These are phyloP conservation scores for Gleditsia sinensis DNA, from an alignment of 306 rosid genomes.

Conservation along the genomic window DNA sequence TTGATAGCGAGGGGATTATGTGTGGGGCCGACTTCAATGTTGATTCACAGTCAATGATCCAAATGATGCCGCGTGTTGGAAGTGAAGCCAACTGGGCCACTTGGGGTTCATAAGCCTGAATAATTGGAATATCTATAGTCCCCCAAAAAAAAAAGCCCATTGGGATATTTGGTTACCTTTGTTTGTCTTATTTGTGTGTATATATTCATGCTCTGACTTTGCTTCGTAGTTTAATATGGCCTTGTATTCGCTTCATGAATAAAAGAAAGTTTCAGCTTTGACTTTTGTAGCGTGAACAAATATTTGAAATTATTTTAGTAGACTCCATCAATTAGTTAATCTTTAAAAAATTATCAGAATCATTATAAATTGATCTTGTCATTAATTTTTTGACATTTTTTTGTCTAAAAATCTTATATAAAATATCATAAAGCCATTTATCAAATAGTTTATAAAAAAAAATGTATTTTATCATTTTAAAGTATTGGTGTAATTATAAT, in stretches of 20 bases:
- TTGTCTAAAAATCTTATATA: no score
- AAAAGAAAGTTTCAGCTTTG: neutral
- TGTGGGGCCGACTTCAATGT: slow-evolving; percentile 95
- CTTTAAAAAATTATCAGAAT: no score
- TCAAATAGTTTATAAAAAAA: no score
- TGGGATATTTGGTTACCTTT: neutral
- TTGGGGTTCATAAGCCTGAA: slow-evolving; percentile 54
- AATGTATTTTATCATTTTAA: no score
- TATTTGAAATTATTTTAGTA: no score
- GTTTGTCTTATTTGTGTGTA: slow-evolving; percentile 24
- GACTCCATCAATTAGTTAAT: no score
- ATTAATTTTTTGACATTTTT: no score
- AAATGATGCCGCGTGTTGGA: slow-evolving; percentile 90
- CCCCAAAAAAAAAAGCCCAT: neutral
- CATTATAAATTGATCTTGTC: no score
- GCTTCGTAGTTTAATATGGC: slow-evolving; percentile 23
- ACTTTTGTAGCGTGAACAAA: neutral
- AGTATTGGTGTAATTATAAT: no score
- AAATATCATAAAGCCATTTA: no score
- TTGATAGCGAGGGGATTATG: slow-evolving; percentile 91
- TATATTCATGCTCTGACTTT: slow-evolving; percentile 15
- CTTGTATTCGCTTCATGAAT: slow-evolving; percentile 12
- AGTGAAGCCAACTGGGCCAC: slow-evolving; percentile 93
- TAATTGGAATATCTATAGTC: neutral
- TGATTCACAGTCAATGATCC: slow-evolving; percentile 66